Base-by-base conservation (phyloP, 2,329 filamentous ascomycete genomes). In the Aspergillus arachidicola region DNA sequence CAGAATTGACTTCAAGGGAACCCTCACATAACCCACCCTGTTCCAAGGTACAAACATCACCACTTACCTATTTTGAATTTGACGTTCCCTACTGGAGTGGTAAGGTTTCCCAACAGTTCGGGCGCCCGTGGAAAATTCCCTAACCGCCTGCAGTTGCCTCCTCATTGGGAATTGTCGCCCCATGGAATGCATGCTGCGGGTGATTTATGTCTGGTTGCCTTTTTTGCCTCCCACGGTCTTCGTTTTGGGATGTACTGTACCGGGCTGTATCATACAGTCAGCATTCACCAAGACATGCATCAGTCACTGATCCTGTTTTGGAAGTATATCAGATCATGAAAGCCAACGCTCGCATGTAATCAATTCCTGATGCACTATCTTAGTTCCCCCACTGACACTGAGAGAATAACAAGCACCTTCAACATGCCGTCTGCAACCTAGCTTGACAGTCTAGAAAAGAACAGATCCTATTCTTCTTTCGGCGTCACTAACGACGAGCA, bases 91-190 rank as follows among this genome's bases (percentile, higher is more conserved):
- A 30, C 51, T 23, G 34, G 51, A 55, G 36, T 14, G 30, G 51
- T 36, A 55, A 55, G n/a, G 30, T 55, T 55, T 55, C 51, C 51
- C 51, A 55, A 55, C 51, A 55, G 51, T 55, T 55, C 36, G 51
- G 51, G 32, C 51, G 51, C 11, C 51, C 32, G 51, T 54, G 41
- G 34, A 55, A 53, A 36, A 21, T 36, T 36, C 19, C 32, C 14
- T n/a, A 54, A 54, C 21, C 12, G 30, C 28, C 30, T 54, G 30
- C 19, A 54, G 51, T 54, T 54, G 51, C 51, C 30, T 54, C n/a
- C 28, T 28, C 10, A 54, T 36, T 54, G 51, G 51, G 32, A 23
- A n/a, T 36, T 21, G 12, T 34, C 21, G 30, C 10, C 32, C 30
- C 51, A 36, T 36, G 10, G 19, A 19, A 54, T 54, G 51, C 30